These are phyloP conservation scores for Blastocystis sp. DNA, from an alignment of 352 stramenopile species.

Conservation along the genomic window DNA sequence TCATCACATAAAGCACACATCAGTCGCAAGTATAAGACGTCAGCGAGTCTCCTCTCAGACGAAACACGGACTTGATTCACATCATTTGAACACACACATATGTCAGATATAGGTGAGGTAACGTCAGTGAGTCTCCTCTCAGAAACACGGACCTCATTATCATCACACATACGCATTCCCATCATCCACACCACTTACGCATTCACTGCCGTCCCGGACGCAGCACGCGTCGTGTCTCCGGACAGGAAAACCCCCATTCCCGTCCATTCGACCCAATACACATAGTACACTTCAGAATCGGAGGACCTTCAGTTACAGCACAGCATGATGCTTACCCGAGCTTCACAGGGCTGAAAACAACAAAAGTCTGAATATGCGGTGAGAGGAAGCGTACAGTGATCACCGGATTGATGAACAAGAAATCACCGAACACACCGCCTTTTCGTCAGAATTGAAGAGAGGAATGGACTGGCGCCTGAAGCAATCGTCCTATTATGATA, in stretches of 20 bases:
- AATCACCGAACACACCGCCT: too few species aligned
- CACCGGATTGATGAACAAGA: too few species aligned
- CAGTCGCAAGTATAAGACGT: conserved; percentile 27
- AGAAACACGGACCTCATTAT: conserved; percentile 67
- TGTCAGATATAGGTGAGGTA: conserved; percentile 56
- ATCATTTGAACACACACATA: neutral
- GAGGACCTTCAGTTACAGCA: too few species aligned
- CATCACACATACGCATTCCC: conserved; percentile 9
- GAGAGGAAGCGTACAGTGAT: too few species aligned
- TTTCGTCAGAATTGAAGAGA: neutral
- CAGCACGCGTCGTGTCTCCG: too few species aligned
- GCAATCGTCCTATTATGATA: neutral
- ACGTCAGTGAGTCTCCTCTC: conserved; percentile 57
- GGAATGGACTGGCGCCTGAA: conserved; percentile 34
- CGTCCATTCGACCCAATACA: too few species aligned
- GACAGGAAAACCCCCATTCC: too few species aligned
- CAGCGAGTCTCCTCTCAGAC: conserved; percentile 63
- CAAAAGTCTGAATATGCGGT: too few species aligned
- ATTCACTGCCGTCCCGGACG: too few species aligned
- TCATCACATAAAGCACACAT: neutral
- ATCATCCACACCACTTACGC: neutral
- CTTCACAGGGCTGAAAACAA: too few species aligned
- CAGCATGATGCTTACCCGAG: too few species aligned
- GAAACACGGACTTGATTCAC: conserved; percentile 42
- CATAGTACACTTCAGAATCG: too few species aligned